phyloP scores from a whole-genome alignment of 306 rosid genomes.

The Medicago lupulina region DNA sequence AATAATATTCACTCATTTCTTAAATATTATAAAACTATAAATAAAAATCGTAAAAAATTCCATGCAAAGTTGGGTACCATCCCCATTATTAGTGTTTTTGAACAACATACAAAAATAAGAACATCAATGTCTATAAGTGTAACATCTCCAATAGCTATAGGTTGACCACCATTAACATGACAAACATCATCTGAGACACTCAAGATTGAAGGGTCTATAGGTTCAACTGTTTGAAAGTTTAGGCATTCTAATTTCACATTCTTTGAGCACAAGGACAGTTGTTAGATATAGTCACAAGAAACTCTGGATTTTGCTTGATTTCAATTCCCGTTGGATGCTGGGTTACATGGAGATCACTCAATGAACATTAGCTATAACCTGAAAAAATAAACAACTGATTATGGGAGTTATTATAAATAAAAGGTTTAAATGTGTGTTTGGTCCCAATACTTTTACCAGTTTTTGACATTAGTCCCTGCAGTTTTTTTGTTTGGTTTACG shows the following conservation, averaged over 20 bases:
- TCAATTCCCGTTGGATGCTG: conserved; percentile 36
- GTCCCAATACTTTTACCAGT: no score
- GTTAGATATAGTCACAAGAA: conserved; percentile 42
- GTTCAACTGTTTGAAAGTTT: conserved; percentile 43
- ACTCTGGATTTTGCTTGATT: not conserved
- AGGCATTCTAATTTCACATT: conserved; percentile 35
- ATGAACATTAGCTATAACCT: conserved; percentile 31
- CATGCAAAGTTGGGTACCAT: no score
- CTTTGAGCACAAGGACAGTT: conserved; percentile 41
- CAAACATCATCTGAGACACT: conserved; percentile 12
- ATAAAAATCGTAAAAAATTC: no score
- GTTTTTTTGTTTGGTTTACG: no score
- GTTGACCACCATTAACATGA: conserved; percentile 42
- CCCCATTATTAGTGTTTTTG: no score
- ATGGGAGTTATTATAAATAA: no score
- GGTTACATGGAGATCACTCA: conserved; percentile 18
- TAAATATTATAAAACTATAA: no score
- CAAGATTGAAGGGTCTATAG: conserved; percentile 44
- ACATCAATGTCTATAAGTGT: not conserved
- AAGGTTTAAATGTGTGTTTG: no score
- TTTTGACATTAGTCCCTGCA: no score
- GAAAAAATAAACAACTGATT: no score
- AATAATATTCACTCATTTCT: no score
- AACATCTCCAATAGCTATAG: not conserved
- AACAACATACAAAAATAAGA: no score